These are phyloP conservation scores for Xylaria venustula DNA, from an alignment of 495 filamentous ascomycete genomes.

Conservation along the genomic window DNA sequence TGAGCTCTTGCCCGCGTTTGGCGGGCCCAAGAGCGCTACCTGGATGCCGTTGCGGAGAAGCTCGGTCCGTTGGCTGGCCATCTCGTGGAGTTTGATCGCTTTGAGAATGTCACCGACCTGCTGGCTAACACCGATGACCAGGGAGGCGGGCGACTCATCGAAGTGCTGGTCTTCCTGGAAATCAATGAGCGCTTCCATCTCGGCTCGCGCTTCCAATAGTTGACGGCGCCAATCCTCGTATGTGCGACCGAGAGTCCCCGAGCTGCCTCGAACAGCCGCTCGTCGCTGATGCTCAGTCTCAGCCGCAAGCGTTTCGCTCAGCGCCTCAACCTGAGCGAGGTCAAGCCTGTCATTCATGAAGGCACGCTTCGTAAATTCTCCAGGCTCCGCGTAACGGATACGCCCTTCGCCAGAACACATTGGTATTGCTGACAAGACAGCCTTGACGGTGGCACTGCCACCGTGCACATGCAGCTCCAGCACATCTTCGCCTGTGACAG, in stretches of 20 bases:
- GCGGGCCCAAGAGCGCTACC: slow-evolving; percentile 82
- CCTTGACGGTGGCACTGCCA: slow-evolving; percentile 82
- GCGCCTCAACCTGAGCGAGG: slow-evolving; percentile 89
- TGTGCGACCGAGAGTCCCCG: slow-evolving; percentile 64
- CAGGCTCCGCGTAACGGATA: slow-evolving; percentile 91
- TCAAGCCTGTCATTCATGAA: slow-evolving; percentile 85
- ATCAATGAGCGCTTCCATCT: slow-evolving; percentile 93
- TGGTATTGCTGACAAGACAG: slow-evolving; percentile 77
- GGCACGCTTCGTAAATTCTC: slow-evolving; percentile 91
- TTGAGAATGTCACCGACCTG: slow-evolving; percentile 59
- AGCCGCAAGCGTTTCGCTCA: slow-evolving; percentile 80
- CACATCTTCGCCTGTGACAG: slow-evolving; percentile 88
- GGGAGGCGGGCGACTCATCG: slow-evolving; percentile 74
- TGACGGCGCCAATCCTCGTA: slow-evolving; percentile 84
- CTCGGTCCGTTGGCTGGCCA: slow-evolving; percentile 80
- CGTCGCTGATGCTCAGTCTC: slow-evolving; percentile 93
- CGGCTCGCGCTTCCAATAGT: slow-evolving; percentile 78
- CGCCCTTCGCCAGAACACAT: slow-evolving; percentile 26
- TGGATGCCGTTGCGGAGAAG: slow-evolving; percentile 81
- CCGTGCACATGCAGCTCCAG: slow-evolving; percentile 93
- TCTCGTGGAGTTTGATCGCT: slow-evolving; percentile 64
- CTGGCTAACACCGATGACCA: slow-evolving; percentile 64
- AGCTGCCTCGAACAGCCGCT: slow-evolving; percentile 75
- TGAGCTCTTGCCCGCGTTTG: slow-evolving; percentile 94
- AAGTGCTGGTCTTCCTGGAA: slow-evolving; percentile 98